These are phyloP conservation scores for Chenopodium formosanum DNA, from an alignment of 148 eudicot genomes.

Conservation along the genomic window DNA sequence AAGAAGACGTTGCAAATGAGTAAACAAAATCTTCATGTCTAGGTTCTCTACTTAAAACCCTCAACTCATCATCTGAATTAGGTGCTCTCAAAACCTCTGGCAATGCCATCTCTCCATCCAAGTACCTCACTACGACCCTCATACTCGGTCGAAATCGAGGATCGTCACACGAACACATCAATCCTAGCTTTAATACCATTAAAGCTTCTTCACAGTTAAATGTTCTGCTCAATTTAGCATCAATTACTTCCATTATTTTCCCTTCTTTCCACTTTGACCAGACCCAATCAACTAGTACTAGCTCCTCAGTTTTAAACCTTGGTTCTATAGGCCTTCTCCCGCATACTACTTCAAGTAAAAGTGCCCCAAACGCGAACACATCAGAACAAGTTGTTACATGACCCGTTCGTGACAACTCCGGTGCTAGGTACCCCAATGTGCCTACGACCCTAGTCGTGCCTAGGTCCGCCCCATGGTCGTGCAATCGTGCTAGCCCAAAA, in stretches of 20 bases:
- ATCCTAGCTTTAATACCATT: slow-evolving; percentile 29
- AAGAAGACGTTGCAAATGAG: slow-evolving; percentile 16
- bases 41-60: not conserved
- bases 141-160: slow-evolving; percentile 25
- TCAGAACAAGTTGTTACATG: slow-evolving; percentile 24
- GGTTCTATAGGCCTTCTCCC: slow-evolving; percentile 35
- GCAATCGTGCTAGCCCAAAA: slow-evolving; percentile 26
- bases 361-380: slow-evolving; percentile 38
- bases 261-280: slow-evolving; percentile 31
- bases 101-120: slow-evolving; percentile 25
- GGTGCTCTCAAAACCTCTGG: slow-evolving; percentile 27
- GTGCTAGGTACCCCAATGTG: slow-evolving; percentile 28
- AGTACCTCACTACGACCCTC: slow-evolving; percentile 32
- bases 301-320: slow-evolving; percentile 15
- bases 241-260: slow-evolving; percentile 29
- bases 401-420: slow-evolving; percentile 24
- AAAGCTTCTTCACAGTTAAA: slow-evolving; percentile 15
- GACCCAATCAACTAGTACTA: slow-evolving; percentile 41
- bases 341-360: slow-evolving; percentile 35
- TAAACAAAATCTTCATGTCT: slow-evolving; percentile 10
- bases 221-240: slow-evolving; percentile 20
- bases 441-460: slow-evolving; percentile 31
- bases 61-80: slow-evolving; percentile 1
- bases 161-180: slow-evolving; percentile 31
- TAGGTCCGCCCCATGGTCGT: slow-evolving; percentile 26